These are phyloP conservation scores for Nymphaea thermarum DNA, from an alignment of 164 flowering plant genomes.

Conservation along the genomic window DNA sequence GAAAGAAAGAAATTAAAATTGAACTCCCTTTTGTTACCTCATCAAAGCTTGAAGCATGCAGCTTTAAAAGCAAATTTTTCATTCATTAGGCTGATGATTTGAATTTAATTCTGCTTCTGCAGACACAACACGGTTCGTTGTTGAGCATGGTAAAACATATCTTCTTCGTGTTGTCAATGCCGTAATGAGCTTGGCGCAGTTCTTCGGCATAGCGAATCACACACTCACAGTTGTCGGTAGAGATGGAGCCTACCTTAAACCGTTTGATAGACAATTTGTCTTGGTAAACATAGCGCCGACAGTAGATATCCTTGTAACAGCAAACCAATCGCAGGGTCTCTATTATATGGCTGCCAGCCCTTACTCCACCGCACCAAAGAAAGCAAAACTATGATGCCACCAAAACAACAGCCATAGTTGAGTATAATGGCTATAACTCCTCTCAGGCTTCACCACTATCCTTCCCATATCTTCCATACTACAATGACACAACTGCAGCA, in stretches of 20 bases:
- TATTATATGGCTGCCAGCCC: constrained; percentile 22
- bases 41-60: too few relatives aligned
- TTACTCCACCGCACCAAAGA: constrained; percentile 7
- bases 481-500: constrained; percentile 10
- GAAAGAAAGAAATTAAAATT: too few relatives aligned
- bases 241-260: constrained; percentile 14
- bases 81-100: too few relatives aligned
- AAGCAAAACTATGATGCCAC: constrained; percentile 6
- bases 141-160: constrained; percentile 8
- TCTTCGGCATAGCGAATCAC: constrained; percentile 14
- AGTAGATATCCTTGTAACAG: constrained; percentile 14
- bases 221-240: constrained; percentile 9
- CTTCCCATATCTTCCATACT: constrained; percentile 6
- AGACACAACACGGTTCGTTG: constrained; percentile 6
- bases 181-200: constrained; percentile 8
- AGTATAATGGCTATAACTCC: constrained; percentile 5
- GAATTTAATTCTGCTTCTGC: background rate
- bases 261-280: constrained; percentile 7
- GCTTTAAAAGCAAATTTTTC: too few relatives aligned
- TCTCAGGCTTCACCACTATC: background rate
- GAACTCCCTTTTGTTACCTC: too few relatives aligned
- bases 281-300: constrained; percentile 17
- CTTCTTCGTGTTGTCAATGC: constrained; percentile 12
- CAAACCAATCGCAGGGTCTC: constrained; percentile 10
- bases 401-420: constrained; percentile 18